Conservation (phyloP, 805 yeast species). For the Barnettozyma pratensis region DNA sequence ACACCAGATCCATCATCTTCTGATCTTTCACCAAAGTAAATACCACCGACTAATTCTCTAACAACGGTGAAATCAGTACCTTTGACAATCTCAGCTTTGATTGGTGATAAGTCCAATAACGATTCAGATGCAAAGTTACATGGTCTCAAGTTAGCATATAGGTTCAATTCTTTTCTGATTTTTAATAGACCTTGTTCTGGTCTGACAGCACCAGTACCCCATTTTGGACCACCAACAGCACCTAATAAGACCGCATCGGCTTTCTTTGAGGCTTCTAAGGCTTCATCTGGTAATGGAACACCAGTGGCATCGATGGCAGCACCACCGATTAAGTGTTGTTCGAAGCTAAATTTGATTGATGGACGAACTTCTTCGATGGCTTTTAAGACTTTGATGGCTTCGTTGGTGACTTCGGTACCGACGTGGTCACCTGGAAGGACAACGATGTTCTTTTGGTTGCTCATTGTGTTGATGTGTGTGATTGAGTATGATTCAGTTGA, state of each 20-base stretch:
- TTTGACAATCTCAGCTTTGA: conserved; percentile 74
- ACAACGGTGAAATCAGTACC: conserved; percentile 94
- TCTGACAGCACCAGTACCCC: conserved; percentile 96
- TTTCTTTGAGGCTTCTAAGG: conserved; percentile 74
- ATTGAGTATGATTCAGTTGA: too few species aligned
- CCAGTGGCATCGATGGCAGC: conserved; percentile 98
- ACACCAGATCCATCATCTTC: conserved; percentile 85
- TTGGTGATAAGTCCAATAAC: conserved; percentile 80
- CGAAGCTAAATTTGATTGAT: conserved; percentile 62
- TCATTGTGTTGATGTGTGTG: neutral
- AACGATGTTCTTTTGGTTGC: conserved; percentile 59
- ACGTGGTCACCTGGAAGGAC: conserved; percentile 96
- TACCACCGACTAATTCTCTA: conserved; percentile 96
- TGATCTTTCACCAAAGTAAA: conserved; percentile 91
- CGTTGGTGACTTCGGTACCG: conserved; percentile 84
- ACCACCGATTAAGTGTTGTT: conserved; percentile 90
- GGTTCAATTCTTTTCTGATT: conserved; percentile 89
- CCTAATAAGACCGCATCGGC: conserved; percentile 96
- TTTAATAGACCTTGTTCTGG: conserved; percentile 96
- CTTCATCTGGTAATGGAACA: conserved; percentile 78
- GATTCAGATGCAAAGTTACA: conserved; percentile 88
- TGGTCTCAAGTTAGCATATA: conserved; percentile 96
- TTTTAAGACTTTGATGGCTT: conserved; percentile 86
- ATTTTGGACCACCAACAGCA: conserved; percentile 98
- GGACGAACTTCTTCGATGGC: conserved; percentile 64